These are phyloP conservation scores for Solanum medicagineum DNA, from an alignment of 257 asterid species.

Conservation along the genomic window DNA sequence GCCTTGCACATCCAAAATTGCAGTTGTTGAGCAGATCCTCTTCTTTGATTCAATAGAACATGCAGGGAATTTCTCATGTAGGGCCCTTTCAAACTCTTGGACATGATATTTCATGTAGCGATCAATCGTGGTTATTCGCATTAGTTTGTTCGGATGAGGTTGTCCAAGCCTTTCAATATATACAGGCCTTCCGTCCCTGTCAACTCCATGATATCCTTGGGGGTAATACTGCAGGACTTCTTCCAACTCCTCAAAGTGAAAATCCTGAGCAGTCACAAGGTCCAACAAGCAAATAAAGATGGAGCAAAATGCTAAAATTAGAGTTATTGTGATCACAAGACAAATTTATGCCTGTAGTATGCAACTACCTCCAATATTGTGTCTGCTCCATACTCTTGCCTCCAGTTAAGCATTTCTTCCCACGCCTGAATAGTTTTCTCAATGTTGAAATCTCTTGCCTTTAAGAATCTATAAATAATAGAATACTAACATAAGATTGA, in stretches of 20 bases:
- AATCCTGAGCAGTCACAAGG: slow-evolving; percentile 37
- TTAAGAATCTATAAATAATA: slow-evolving; percentile 47
- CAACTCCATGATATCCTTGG: slow-evolving; percentile 47
- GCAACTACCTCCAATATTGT: slow-evolving; percentile 61
- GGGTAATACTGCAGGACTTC: slow-evolving; percentile 86
- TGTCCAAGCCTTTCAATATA: slow-evolving; percentile 92
- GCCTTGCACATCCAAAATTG: slow-evolving; percentile 91
- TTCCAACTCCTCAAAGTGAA: slow-evolving; percentile 67
- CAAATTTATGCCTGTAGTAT: background rate
- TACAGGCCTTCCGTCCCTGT: slow-evolving; percentile 74
- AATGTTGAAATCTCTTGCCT: slow-evolving; percentile 70
- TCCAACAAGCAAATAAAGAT: background rate
- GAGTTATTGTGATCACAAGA: background rate
- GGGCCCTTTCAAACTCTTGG: slow-evolving; percentile 80
- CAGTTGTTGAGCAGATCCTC: slow-evolving; percentile 68
- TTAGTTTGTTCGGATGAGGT: slow-evolving; percentile 69
- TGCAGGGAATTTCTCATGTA: slow-evolving; percentile 78
- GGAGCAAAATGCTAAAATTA: background rate
- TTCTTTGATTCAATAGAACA: slow-evolving; percentile 84
- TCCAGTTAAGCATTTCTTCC: slow-evolving; percentile 95
- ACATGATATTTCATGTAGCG: slow-evolving; percentile 82
- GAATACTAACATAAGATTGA: background rate
- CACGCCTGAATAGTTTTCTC: slow-evolving; percentile 71
- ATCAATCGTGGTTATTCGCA: slow-evolving; percentile 64
- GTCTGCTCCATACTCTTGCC: slow-evolving; percentile 76